A percentile compares a stretch with the other conserved stretches of the same genome.
Evolutionary conservation across 177 flowering plant species (phyloP).

Genomic region (Vitis hybrid): DNA sequence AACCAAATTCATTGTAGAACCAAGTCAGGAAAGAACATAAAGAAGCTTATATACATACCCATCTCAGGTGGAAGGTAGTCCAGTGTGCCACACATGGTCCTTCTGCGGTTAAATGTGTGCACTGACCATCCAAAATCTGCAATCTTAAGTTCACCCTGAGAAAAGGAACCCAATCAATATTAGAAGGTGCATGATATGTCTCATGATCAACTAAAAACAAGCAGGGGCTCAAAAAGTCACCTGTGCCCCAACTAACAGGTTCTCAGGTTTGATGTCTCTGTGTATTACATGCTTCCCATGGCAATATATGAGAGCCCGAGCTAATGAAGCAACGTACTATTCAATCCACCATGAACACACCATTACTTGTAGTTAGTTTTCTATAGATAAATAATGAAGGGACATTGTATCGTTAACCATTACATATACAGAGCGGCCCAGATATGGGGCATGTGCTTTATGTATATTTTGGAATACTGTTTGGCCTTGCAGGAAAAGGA

Average conservation of each 20-base stretch:
- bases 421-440: no score
- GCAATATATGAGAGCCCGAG: slow-evolving; percentile 89
- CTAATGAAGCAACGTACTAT: slow-evolving; percentile 93
- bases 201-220: not conserved
- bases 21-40: not conserved
- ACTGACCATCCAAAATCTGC: slow-evolving; percentile 99
- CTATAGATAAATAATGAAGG: not conserved
- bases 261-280: slow-evolving; percentile 97
- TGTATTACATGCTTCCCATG: slow-evolving; percentile 98
- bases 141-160: slow-evolving; percentile 91
- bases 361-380: slow-evolving; percentile 5
- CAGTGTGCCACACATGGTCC: slow-evolving; percentile 97
- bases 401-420: no score
- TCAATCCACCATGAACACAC: not conserved
- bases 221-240: slow-evolving; percentile 25
- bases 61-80: slow-evolving; percentile 99
- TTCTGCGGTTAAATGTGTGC: slow-evolving; percentile 90
- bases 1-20: not conserved
- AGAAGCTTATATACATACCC: slow-evolving; percentile 57
- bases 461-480: no score
- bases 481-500: no score
- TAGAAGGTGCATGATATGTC: not conserved
- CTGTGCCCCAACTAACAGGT: slow-evolving; percentile 87
- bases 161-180: slow-evolving; percentile 1
- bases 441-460: no score